Base-by-base conservation (phyloP, 495 filamentous ascomycete genomes). In the Penicillium bialowiezense region DNA sequence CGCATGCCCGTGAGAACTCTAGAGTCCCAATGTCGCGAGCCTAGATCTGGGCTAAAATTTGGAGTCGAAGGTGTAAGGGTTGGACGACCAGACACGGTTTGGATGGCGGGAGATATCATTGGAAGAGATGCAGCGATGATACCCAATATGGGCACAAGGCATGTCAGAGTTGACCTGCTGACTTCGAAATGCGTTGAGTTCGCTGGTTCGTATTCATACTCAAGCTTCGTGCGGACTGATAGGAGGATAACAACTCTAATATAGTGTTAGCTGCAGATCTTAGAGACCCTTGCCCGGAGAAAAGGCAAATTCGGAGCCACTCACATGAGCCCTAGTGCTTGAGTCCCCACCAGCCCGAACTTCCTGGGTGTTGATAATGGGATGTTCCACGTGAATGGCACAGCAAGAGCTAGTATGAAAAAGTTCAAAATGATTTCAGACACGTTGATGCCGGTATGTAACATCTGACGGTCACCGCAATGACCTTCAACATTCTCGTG, bases 41-140 rank as follows among this genome's bases (percentile, higher is more conserved):
- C 26, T 2, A 45, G 46, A n/a, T 21, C 43, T n/a, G 19, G 23
- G 2, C 15, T 37, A 29, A 40, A 31, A 1, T 15, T 35, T 1
- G 52, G 51, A 7, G 34, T n/a, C 14, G 47, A n/a, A 12, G 51
- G 38, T 14, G 47, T 44, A 18, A 48, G 50, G 0, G 47, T 14
- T 1, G 42, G 33, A 3, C 35, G 39, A 31, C 55, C 18, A 13
- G 40, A 53, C 2, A 52, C n/a, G 21, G 7, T 34, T 31, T 50
- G 21, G 7, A 51, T 44, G 0, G 38, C 32, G 8, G 60, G 50
- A 9, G 51, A 19, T 5, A 58, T 28, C 0, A 45, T 41, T 10
- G 60, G 60, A 5, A 64, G 39, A 41, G 51, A 61, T 10, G 58
- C 51, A 1, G 42, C 41, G 14, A 61, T 61, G 19, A 64, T 54